phyloP scores from a whole-genome alignment of 2,329 filamentous ascomycete genomes.

The Aspergillus luchuensis region DNA sequence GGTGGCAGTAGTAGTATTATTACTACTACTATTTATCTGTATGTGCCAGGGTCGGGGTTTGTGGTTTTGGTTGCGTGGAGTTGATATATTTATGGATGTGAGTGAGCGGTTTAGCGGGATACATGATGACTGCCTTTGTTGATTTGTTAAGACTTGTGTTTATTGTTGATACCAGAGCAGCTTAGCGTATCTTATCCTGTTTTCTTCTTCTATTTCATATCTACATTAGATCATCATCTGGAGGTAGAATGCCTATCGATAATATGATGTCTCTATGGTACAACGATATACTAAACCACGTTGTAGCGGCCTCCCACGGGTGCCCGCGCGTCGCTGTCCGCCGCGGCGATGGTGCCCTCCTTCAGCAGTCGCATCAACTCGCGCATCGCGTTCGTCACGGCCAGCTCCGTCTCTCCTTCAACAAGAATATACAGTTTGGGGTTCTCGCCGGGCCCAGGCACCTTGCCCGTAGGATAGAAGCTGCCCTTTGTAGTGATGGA shows the following conservation, averaged over 20 bases:
- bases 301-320: conserved; percentile 82
- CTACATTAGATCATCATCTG: background rate
- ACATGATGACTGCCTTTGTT: background rate
- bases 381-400: conserved; percentile 85
- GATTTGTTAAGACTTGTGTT: background rate
- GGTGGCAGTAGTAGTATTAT: conserved; percentile 54
- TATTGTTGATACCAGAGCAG: background rate
- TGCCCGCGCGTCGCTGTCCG: conserved; percentile 79
- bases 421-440: conserved; percentile 98
- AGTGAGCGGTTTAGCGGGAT: background rate
- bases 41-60: background rate
- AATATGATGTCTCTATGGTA: conserved; percentile 19
- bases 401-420: conserved; percentile 92
- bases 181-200: background rate
- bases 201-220: background rate
- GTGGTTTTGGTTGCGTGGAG: background rate
- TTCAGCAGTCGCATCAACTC: conserved; percentile 85
- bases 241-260: background rate
- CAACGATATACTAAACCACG: conserved; percentile 61
- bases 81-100: too few relatives aligned
- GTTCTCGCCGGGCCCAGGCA: conserved; percentile 71
- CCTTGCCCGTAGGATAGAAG: conserved; percentile 81
- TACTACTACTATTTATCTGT: background rate
- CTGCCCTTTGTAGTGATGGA: conserved; percentile 97
- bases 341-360: conserved; percentile 87